These are phyloP conservation scores for Ceratocystis colombiana DNA, from an alignment of 2,329 filamentous ascomycete species.

Conservation along the genomic window DNA sequence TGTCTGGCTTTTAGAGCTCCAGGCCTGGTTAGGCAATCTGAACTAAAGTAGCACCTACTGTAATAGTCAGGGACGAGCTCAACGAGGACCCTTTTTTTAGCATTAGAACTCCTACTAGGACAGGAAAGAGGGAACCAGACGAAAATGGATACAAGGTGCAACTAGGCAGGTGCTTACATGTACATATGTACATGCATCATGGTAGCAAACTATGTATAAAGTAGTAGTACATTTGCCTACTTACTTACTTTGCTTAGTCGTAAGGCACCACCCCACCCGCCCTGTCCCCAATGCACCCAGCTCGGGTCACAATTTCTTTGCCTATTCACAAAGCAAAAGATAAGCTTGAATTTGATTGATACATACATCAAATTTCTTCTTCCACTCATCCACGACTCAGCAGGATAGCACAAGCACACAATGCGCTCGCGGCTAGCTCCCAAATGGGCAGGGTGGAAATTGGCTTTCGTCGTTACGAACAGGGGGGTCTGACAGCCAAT, in stretches of 20 bases:
- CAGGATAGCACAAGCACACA: no score
- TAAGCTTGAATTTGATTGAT: no score
- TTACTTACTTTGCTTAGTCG: background rate
- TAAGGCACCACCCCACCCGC: no score
- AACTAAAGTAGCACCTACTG: background rate
- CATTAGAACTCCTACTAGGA: background rate
- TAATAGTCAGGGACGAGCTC: conserved; percentile 3
- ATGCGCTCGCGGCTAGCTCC: no score
- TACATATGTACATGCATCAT: background rate
- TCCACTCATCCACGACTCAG: no score
- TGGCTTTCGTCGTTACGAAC: no score
- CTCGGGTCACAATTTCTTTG: no score
- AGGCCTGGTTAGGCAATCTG: background rate
- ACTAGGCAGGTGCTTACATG: background rate
- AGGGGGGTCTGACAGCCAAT: no score
- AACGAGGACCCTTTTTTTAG: background rate
- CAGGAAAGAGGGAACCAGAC: background rate
- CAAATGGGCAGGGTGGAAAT: no score
- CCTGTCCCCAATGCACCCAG: no score
- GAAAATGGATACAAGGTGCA: background rate
- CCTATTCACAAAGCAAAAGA: no score
- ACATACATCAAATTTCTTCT: background rate
- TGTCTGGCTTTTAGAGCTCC: background rate
- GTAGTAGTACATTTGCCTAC: background rate
- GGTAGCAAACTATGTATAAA: no score